Evolutionary conservation across 2,329 filamentous ascomycete genomes (phyloP).

Genomic region (Zymoseptoria tritici): DNA sequence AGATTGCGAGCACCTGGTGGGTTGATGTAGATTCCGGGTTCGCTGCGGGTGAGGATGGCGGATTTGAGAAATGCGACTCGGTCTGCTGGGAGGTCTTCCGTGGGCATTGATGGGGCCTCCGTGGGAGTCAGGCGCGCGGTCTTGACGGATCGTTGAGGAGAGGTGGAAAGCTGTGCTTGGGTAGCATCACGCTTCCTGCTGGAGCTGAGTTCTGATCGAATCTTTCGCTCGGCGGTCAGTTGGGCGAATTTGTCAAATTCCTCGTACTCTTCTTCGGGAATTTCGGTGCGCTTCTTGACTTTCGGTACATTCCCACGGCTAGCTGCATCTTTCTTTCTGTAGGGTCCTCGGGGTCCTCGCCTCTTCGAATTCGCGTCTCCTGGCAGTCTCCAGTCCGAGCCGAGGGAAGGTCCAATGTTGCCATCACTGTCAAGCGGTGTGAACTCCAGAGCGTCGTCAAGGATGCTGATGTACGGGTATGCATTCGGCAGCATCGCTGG

Average conservation of each 20-base stretch:
- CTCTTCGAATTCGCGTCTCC: not conserved
- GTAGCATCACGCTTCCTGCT: conserved; percentile 4
- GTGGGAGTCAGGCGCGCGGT: not conserved
- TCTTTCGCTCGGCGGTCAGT: conserved; percentile 8
- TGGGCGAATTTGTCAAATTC: conserved; percentile 15
- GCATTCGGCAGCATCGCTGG: not conserved
- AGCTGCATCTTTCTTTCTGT: not conserved
- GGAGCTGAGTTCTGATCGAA: conserved; percentile 6
- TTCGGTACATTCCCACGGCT: not conserved
- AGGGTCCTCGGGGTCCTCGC: not conserved
- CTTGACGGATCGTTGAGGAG: not conserved
- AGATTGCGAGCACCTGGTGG: conserved; percentile 35
- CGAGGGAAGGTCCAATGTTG: not conserved
- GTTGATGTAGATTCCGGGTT: conserved; percentile 38
- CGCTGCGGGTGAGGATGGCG: conserved; percentile 25
- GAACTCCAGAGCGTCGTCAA: not conserved
- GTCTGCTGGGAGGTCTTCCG: conserved; percentile 7
- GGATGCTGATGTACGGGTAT: not conserved
- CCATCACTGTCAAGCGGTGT: not conserved
- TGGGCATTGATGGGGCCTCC: not conserved
- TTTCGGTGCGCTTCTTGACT: conserved; percentile 6
- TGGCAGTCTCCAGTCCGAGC: not conserved
- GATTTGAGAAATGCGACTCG: conserved; percentile 23
- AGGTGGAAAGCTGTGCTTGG: not conserved
- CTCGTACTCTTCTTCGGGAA: conserved; percentile 13